Percentiles rank a stretch among this genome's conserved stretches.
Evolutionary conservation across 2,329 filamentous ascomycete genomes (phyloP).

Genomic region (Grosmannia clavigera): DNA sequence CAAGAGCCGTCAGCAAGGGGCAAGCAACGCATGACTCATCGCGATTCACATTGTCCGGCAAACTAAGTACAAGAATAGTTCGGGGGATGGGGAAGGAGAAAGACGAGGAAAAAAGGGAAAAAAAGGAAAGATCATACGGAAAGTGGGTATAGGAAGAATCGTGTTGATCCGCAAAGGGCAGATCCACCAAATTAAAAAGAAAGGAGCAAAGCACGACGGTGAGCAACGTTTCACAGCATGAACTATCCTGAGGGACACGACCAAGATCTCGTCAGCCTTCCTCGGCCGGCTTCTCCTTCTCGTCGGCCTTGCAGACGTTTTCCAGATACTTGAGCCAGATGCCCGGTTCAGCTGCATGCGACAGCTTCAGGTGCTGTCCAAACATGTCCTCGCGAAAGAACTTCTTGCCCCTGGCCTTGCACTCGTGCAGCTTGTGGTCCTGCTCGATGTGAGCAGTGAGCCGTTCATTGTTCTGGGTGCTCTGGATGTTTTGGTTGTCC

Average conservation of each 20-base stretch:
- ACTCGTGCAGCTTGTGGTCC: constrained; percentile 12
- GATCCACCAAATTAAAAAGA: background rate
- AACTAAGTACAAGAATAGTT: background rate
- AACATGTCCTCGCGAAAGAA: constrained; percentile 14
- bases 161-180: no score
- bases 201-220: background rate
- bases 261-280: background rate
- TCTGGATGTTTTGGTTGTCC: background rate
- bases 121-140: background rate
- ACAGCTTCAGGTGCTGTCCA: constrained; percentile 13
- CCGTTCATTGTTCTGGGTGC: background rate
- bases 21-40: background rate
- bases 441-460: constrained; percentile 7
- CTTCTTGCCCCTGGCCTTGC: constrained; percentile 11
- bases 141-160: background rate
- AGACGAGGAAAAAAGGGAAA: background rate
- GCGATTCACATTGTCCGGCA: background rate
- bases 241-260: background rate
- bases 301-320: constrained; percentile 11
- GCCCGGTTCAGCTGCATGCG: constrained; percentile 12
- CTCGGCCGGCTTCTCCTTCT: constrained; percentile 2
- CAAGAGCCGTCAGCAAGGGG: background rate
- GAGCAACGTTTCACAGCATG: background rate
- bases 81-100: background rate
- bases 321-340: constrained; percentile 14